Conservation (phyloP, 139 green algal genomes). For the Chlorella ohadii region DNA sequence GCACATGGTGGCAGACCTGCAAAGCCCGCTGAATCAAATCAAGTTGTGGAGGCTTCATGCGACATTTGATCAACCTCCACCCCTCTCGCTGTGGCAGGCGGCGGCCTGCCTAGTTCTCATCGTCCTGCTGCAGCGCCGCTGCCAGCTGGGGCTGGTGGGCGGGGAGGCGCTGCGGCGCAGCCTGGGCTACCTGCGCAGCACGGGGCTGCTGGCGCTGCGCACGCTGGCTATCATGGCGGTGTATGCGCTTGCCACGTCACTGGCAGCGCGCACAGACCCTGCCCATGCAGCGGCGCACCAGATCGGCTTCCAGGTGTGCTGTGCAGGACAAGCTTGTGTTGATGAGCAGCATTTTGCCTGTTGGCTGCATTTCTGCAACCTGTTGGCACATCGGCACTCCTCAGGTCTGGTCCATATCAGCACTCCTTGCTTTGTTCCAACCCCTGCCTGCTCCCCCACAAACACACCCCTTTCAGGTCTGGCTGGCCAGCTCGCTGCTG, state of each 20-base stretch:
- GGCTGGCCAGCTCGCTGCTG: constrained; percentile 76
- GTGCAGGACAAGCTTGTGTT: background rate
- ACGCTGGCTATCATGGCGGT: constrained; percentile 65
- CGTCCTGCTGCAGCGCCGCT: constrained; percentile 24
- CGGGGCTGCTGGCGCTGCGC: constrained; percentile 75
- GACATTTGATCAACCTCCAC: too few species aligned
- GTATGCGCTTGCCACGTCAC: constrained; percentile 68
- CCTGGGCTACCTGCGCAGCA: constrained; percentile 18
- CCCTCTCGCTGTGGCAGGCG: constrained; percentile 25
- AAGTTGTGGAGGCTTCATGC: too few species aligned
- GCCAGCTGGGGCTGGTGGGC: constrained; percentile 34
- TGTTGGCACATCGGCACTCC: too few species aligned
- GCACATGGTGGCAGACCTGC: background rate
- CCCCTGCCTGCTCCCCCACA: too few species aligned
- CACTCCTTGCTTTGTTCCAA: too few species aligned
- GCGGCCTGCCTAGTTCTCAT: constrained; percentile 43
- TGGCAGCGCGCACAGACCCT: constrained; percentile 57
- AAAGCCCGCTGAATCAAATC: too few species aligned
- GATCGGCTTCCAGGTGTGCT: constrained; percentile 63
- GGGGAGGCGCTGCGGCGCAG: constrained; percentile 20
- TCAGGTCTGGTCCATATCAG: too few species aligned
- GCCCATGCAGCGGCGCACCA: constrained; percentile 70
- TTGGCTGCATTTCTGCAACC: too few species aligned
- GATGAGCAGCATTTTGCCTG: too few species aligned
- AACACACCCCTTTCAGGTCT: constrained; percentile 68